Base-by-base conservation (phyloP, 169 alveolate species). In the Cryptosporidium viatorum region DNA sequence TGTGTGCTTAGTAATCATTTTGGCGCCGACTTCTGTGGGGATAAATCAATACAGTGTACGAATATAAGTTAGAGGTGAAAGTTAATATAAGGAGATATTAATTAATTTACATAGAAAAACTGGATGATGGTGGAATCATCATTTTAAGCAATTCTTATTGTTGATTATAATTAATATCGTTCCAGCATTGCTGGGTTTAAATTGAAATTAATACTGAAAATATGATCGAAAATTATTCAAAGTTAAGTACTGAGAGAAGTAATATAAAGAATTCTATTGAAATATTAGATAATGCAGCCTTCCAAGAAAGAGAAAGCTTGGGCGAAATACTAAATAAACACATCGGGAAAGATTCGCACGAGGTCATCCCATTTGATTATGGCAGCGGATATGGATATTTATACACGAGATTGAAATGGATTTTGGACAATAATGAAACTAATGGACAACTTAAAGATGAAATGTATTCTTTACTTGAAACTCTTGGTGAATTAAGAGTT, bases 361-460 rank as follows among this genome's bases (percentile, higher is more conserved):
- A 21, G 14, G 45, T 31, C 23, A n/a, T 48, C 8, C 80, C 59
- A 14, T 80, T 80, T 50, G 89, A 80, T 23, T 80, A 80, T 80
- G 65, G 52, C 4, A 80, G 37, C 62, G 45, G 62, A 9, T 65
- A 80, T 58, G 62, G 89, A 37, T 80, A 80, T 45, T 45, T 80
- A 41, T 43, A 58, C 45, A 62, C 89, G 4, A 80, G 74, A 65
- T 23, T 80, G 26, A 80, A 65, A 31, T 80, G 52, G 69, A 80
- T 59, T 43, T 48, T 80, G 16, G 89, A 65, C 31, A 31, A 59
- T 29, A 39, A 62, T 31, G 73, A 37, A 16, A 50, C 41, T 3
- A 52, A 3, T 35, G 65, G 43, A 1, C 29, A 43, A 41, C 12
- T 80, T 10, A 65, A 80, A 43, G 9, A 62, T 26, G 89, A 80